phyloP scores from a whole-genome alignment of 805 yeast species.

The Cyberlindnera nakhonratchasimensis region DNA sequence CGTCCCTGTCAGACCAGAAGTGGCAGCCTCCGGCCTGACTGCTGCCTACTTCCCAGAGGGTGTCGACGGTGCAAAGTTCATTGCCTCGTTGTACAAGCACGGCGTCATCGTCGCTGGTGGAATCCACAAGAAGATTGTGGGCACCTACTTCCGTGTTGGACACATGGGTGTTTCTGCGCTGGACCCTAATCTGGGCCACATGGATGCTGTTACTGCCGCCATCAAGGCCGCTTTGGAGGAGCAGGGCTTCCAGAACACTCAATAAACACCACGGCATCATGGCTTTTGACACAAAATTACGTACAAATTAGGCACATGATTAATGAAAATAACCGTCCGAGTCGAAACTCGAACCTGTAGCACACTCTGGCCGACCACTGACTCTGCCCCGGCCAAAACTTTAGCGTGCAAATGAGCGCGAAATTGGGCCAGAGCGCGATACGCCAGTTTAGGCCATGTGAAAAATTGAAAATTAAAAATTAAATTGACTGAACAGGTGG shows the following conservation, averaged over 20 bases:
- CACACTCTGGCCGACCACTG: background rate
- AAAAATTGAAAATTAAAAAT: conserved; percentile 1
- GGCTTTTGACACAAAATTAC: conserved; percentile 1
- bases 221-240: conserved; percentile 42
- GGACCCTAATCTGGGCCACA: conserved; percentile 51
- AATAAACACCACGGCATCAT: background rate
- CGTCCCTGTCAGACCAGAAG: conserved; percentile 52
- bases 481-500: too few species aligned
- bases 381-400: conserved; percentile 1
- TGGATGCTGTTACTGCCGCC: conserved; percentile 46
- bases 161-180: conserved; percentile 89
- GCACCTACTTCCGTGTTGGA: conserved; percentile 88
- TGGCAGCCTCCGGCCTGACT: conserved; percentile 84
- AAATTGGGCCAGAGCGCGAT: conserved; percentile 2
- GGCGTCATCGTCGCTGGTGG: conserved; percentile 88
- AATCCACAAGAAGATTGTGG: conserved; percentile 73
- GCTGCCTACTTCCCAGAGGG: conserved; percentile 82
- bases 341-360: conserved; percentile 1
- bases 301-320: background rate
- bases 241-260: conserved; percentile 32
- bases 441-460: background rate
- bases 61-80: conserved; percentile 62
- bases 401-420: conserved; percentile 5
- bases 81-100: conserved; percentile 50
- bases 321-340: background rate